Evolutionary conservation across 768 basidiomycete species (phyloP).

Genomic region (Trametes coccinea): DNA sequence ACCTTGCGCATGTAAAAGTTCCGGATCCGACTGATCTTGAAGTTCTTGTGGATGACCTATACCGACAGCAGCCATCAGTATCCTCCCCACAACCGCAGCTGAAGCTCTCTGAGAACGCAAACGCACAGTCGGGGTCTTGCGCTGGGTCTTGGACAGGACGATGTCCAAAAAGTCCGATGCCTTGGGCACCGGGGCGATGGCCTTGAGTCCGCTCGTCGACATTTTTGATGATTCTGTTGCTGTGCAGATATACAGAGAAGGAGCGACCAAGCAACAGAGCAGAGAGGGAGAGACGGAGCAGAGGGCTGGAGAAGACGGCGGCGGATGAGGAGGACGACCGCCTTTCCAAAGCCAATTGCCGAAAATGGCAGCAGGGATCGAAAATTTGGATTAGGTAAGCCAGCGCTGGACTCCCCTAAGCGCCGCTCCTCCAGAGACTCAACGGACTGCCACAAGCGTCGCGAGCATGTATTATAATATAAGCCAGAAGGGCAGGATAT

Average conservation of each 20-base stretch:
- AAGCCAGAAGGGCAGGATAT: conserved; percentile 4
- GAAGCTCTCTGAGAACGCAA: background rate
- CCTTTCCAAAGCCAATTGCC: background rate
- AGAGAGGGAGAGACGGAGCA: background rate
- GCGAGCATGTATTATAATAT: background rate
- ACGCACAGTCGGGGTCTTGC: conserved; percentile 92
- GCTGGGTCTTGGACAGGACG: conserved; percentile 89
- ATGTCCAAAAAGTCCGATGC: conserved; percentile 94
- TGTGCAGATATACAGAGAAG: background rate
- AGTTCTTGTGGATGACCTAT: conserved; percentile 98
- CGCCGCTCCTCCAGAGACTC: background rate
- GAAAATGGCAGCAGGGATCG: background rate
- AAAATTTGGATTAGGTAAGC: conserved; percentile 25
- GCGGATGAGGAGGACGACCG: background rate
- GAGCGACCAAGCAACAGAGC: background rate
- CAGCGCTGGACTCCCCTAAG: too few relatives aligned
- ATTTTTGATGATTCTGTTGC: conserved; percentile 34
- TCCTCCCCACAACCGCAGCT: too few relatives aligned
- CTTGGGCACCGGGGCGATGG: conserved; percentile 98
- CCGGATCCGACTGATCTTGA: conserved; percentile 98
- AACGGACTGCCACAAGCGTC: too few relatives aligned
- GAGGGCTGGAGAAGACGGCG: background rate
- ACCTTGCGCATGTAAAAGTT: conserved; percentile 99
- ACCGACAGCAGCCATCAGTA: background rate
- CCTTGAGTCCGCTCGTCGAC: conserved; percentile 91